Evolutionary conservation across 1,284 basidiomycete species (phyloP).

Genomic region (Apiotrichum brassicae): DNA sequence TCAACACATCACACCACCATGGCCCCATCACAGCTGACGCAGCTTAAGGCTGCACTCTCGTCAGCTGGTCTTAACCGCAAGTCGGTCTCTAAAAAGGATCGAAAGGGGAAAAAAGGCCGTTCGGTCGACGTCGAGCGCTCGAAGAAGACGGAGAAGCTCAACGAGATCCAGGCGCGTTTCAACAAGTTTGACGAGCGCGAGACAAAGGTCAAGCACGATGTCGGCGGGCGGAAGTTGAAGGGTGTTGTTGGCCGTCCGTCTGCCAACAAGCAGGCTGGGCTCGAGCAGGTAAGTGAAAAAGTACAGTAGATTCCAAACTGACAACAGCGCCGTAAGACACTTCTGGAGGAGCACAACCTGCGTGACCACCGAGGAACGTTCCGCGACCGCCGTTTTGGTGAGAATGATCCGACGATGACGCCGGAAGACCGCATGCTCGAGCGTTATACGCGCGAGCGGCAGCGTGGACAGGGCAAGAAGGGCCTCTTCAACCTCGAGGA

Average conservation of each 20-base stretch:
- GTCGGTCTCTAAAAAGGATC: constrained; percentile 36
- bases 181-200: constrained; percentile 93
- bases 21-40: constrained; percentile 65
- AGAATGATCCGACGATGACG: constrained; percentile 82
- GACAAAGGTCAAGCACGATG: constrained; percentile 82
- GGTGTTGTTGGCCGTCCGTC: constrained; percentile 77
- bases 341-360: constrained; percentile 72
- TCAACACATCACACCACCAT: constrained; percentile 23
- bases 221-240: constrained; percentile 77
- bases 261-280: constrained; percentile 76
- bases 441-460: constrained; percentile 83
- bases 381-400: constrained; percentile 91
- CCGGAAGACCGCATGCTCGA: constrained; percentile 96
- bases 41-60: constrained; percentile 75
- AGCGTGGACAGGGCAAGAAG: constrained; percentile 60
- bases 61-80: constrained; percentile 66
- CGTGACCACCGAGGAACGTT: constrained; percentile 79
- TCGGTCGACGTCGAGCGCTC: constrained; percentile 67
- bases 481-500: constrained; percentile 77
- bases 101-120: constrained; percentile 57
- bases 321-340: constrained; percentile 68
- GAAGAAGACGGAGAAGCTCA: constrained; percentile 69
- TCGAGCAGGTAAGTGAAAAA: constrained; percentile 66
- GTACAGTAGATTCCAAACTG: background rate
- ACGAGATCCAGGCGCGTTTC: constrained; percentile 73